Percentiles rank a stretch among this genome's conserved stretches.
Evolutionary conservation across 768 basidiomycete species (phyloP).

Genomic region (Boletus vinaceobasis): DNA sequence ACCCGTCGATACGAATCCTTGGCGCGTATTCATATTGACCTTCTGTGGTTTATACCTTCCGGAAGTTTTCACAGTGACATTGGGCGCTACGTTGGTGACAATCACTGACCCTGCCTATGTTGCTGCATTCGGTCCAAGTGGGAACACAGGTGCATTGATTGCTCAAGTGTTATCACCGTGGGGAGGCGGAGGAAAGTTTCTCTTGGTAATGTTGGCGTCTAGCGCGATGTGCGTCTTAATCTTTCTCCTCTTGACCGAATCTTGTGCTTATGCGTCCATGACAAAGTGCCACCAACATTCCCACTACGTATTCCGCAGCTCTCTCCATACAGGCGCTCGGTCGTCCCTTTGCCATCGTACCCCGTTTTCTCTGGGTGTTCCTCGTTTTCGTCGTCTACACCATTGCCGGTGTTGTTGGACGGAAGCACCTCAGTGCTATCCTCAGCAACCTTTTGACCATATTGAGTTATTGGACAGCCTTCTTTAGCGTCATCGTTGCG

Average conservation of each 20-base stretch:
- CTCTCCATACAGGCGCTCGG: conserved; percentile 45
- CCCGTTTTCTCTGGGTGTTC: conserved; percentile 45
- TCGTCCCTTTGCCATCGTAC: conserved; percentile 40
- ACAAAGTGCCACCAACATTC: conserved; percentile 39
- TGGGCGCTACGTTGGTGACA: conserved; percentile 42
- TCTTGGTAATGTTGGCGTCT: conserved; percentile 40
- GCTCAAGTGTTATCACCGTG: conserved; percentile 43
- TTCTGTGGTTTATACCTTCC: conserved; percentile 52
- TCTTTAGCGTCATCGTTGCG: conserved; percentile 43
- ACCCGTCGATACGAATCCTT: conserved; percentile 40
- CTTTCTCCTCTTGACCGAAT: neutral
- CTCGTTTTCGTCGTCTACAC: conserved; percentile 39
- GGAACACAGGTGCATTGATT: conserved; percentile 45
- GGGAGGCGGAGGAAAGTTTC: conserved; percentile 40
- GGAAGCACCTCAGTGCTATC: conserved; percentile 43
- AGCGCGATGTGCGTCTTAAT: conserved; percentile 38
- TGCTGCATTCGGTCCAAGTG: conserved; percentile 35
- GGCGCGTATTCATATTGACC: conserved; percentile 46
- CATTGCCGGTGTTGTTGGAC: conserved; percentile 38
- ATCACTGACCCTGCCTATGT: conserved; percentile 40
- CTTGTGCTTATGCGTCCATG: neutral
- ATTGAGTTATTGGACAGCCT: conserved; percentile 45
- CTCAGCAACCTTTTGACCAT: conserved; percentile 42
- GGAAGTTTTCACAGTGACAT: conserved; percentile 36
- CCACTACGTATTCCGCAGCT: conserved; percentile 45